phyloP scores from a whole-genome alignment of 2,329 filamentous ascomycete species.

The Hypomyces perniciosus region DNA sequence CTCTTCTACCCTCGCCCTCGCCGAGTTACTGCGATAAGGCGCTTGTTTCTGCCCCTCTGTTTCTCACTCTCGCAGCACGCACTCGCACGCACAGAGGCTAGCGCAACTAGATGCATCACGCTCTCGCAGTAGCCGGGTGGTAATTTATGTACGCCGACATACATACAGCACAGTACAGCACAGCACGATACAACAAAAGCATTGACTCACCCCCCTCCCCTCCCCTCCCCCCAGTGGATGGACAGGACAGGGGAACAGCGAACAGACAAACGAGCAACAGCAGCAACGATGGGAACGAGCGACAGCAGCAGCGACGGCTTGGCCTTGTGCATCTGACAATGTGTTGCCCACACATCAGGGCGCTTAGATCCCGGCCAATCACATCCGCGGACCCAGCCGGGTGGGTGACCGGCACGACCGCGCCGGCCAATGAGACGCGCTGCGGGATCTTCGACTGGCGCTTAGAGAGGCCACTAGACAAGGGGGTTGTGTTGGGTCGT shows the following conservation, averaged over 20 bases:
- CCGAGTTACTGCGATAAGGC: neutral
- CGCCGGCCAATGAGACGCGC: constrained; percentile 23
- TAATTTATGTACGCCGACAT: neutral
- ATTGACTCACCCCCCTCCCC: neutral
- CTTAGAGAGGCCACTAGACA: constrained; percentile 25
- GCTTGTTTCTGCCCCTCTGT: neutral
- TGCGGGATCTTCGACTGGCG: constrained; percentile 23
- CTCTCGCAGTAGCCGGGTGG: neutral
- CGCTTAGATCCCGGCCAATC: constrained; percentile 32
- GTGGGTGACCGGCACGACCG: constrained; percentile 27
- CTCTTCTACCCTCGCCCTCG: neutral
- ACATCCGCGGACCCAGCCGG: constrained; percentile 18
- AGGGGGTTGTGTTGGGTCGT: constrained; percentile 22
- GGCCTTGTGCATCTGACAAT: constrained; percentile 10
- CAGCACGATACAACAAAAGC: neutral
- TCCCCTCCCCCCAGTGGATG: neutral
- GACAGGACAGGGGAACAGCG: neutral
- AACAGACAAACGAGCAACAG: neutral
- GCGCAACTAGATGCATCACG: neutral
- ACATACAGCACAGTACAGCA: too few relatives aligned
- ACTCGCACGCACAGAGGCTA: neutral
- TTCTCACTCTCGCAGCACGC: neutral
- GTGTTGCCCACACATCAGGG: constrained; percentile 18
- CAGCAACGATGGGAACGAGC: neutral
- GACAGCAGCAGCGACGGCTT: constrained; percentile 10